These are phyloP conservation scores for Gliomastix tumulicola DNA, from an alignment of 2,329 filamentous ascomycete genomes.

Conservation along the genomic window DNA sequence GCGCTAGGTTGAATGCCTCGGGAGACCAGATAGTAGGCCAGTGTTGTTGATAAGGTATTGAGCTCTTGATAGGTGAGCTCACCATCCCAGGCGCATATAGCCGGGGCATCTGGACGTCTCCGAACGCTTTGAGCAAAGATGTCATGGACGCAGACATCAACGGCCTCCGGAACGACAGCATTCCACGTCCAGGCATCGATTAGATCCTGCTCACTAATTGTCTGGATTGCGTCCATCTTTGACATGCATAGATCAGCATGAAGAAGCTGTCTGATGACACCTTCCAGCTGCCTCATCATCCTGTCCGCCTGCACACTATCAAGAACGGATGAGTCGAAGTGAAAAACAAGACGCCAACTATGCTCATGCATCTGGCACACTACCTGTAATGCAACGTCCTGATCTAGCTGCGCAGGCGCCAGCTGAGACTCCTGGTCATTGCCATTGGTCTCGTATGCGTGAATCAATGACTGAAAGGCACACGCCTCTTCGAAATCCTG, in stretches of 20 bases:
- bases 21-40: background rate
- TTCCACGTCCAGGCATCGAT: background rate
- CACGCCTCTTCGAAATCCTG: background rate
- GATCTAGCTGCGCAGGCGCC: background rate
- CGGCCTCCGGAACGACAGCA: background rate
- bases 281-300: background rate
- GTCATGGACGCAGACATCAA: constrained; percentile 1
- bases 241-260: background rate
- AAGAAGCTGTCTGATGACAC: background rate
- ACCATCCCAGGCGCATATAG: constrained; percentile 36
- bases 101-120: constrained; percentile 17
- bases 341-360: background rate
- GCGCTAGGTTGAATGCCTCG: constrained; percentile 2
- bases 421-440: background rate
- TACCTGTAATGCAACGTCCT: background rate
- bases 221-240: background rate
- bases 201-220: background rate
- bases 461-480: background rate
- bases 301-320: background rate
- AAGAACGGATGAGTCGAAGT: background rate
- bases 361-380: background rate
- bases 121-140: background rate
- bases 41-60: background rate
- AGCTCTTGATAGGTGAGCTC: background rate
- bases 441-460: background rate